These are phyloP conservation scores for Coniferiporia weirii DNA, from an alignment of 1,284 basidiomycete species.

Conservation along the genomic window DNA sequence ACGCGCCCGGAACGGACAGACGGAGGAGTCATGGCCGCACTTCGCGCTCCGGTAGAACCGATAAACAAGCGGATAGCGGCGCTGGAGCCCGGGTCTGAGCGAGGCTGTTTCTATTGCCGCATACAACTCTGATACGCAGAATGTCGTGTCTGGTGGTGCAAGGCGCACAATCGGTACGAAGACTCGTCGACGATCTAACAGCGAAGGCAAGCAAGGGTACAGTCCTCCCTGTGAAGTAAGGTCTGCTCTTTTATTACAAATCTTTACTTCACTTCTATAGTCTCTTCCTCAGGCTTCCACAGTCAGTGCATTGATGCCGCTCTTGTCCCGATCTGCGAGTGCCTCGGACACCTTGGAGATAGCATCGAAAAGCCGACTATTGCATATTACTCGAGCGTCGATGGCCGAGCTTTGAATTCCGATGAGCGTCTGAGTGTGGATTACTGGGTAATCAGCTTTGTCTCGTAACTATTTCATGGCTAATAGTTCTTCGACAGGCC, in stretches of 20 bases:
- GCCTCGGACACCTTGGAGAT: constrained; percentile 25
- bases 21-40: constrained; percentile 30
- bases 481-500: constrained; percentile 22
- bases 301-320: constrained; percentile 29
- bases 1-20: constrained; percentile 27
- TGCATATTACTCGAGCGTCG: constrained; percentile 29
- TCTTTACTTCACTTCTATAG: background rate
- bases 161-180: constrained; percentile 25
- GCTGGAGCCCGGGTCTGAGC: constrained; percentile 22
- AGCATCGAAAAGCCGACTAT: constrained; percentile 23
- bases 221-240: constrained; percentile 31
- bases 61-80: constrained; percentile 25
- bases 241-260: constrained; percentile 4
- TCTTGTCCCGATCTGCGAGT: constrained; percentile 26
- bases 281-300: constrained; percentile 28
- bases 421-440: constrained; percentile 22
- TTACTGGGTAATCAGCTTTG: constrained; percentile 28
- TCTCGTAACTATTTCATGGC: background rate
- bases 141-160: constrained; percentile 33
- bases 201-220: constrained; percentile 26
- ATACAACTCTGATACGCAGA: constrained; percentile 27
- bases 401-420: too few relatives aligned
- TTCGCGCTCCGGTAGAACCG: constrained; percentile 24
- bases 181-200: constrained; percentile 27
- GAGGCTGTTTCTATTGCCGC: constrained; percentile 28